phyloP scores from a whole-genome alignment of 176 grass and related monocot species.

The Lolium rigidum region DNA sequence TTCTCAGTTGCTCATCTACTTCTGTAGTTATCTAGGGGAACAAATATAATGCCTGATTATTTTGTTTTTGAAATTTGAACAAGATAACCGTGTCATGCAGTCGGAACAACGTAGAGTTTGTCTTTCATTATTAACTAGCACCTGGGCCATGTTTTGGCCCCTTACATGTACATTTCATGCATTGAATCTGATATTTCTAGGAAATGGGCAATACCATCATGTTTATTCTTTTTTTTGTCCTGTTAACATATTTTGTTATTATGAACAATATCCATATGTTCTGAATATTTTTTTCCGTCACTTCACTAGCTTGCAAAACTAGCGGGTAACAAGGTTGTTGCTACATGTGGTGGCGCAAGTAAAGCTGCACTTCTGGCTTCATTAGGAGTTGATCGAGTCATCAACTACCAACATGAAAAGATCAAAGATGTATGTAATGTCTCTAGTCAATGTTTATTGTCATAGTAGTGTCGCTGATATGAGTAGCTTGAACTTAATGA shows the following conservation, averaged over 20 bases:
- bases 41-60: slow-evolving; percentile 31
- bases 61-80: slow-evolving; percentile 8
- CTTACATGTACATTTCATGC: slow-evolving; percentile 29
- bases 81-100: slow-evolving; percentile 25
- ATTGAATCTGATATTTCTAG: slow-evolving; percentile 30
- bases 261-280: neutral
- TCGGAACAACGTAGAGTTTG: neutral
- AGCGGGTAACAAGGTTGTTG: slow-evolving; percentile 98
- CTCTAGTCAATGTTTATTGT: slow-evolving; percentile 5
- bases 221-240: slow-evolving; percentile 35
- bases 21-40: slow-evolving; percentile 15
- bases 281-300: slow-evolving; percentile 29
- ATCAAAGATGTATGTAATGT: slow-evolving; percentile 71
- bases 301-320: slow-evolving; percentile 84
- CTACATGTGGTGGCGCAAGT: slow-evolving; percentile 87
- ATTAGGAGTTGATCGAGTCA: slow-evolving; percentile 87
- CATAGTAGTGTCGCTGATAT: slow-evolving; percentile 7
- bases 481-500: slow-evolving; percentile 6
- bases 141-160: slow-evolving; percentile 15
- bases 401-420: slow-evolving; percentile 89
- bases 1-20: slow-evolving; percentile 10
- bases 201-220: slow-evolving; percentile 24
- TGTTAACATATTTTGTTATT: slow-evolving; percentile 31
- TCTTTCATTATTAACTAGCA: slow-evolving; percentile 33
- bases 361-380: slow-evolving; percentile 86